These are phyloP conservation scores for Magnusiomyces sp. DNA, from an alignment of 1,139 yeast species.

Conservation along the genomic window DNA sequence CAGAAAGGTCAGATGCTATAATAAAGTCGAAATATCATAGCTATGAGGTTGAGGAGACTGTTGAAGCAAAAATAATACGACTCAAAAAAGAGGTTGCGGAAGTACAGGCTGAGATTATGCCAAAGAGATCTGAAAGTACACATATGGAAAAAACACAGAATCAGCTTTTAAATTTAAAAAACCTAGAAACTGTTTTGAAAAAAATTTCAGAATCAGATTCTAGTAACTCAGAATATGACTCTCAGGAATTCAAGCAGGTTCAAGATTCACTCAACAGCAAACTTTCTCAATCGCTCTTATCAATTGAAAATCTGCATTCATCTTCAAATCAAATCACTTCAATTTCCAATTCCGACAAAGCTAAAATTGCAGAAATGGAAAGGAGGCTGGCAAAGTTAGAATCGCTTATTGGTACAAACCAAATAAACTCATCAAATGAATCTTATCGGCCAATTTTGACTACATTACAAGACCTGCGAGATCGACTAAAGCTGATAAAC, in stretches of 20 bases:
- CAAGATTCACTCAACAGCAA: background rate
- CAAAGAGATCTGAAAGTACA: background rate
- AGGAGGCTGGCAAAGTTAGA: slow-evolving; percentile 7
- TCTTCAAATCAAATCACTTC: background rate
- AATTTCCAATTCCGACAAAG: no score
- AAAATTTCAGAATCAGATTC: background rate
- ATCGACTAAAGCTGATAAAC: slow-evolving; percentile 7
- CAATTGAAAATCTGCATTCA: background rate
- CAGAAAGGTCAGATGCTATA: background rate
- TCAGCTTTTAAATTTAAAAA: background rate
- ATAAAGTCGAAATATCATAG: slow-evolving; percentile 4
- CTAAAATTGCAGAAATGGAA: slow-evolving; percentile 6
- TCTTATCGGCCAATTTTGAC: slow-evolving; percentile 6
- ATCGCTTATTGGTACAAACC: slow-evolving; percentile 7
- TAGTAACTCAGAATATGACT: background rate
- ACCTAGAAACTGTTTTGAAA: background rate
- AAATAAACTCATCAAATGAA: slow-evolving; percentile 3
- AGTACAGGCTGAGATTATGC: slow-evolving; percentile 4
- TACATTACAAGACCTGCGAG: slow-evolving; percentile 8
- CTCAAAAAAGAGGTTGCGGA: slow-evolving; percentile 9
- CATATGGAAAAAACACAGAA: background rate
- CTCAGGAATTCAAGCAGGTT: background rate
- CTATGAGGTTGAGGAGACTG: slow-evolving; percentile 7
- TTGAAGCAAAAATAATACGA: slow-evolving; percentile 11
- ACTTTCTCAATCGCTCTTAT: background rate